Evolutionary conservation across 164 flowering plant species (phyloP), one percentile per base, ranked within the genome.

Genomic region (Tetrastigma voinierianum): DNA sequence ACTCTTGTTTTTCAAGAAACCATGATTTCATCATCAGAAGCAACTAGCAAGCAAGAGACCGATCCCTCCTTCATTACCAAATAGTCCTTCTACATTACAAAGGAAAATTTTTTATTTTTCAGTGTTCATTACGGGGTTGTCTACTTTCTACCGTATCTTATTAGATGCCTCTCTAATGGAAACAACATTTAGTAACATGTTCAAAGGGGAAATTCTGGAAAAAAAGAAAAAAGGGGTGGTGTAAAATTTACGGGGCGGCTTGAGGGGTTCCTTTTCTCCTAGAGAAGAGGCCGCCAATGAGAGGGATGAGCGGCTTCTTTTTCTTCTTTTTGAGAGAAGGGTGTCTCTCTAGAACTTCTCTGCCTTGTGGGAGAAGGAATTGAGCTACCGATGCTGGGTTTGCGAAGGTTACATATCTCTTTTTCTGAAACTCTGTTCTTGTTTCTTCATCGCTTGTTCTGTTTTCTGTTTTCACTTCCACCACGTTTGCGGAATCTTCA

Each of bases 321-420:
- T 87, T 84, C 72, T 78, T 82, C 77, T 71, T 76, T 68, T 51
- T 82, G 8, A 83, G 60, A 24, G 89, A 83, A 70, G 86, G 77
- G 40, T 81, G 83, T 58, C 88, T 81, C 64, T 83, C 78, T 4
- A 84, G 59, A 8, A 64, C 70, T 15, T 70, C 76, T 17, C 62
- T 69, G 1, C 65, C 74, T 20, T 55, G 68, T 19, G 78, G 77
- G 2, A 68, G 46, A 5, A 48, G 12, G 5, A 73, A 74, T 43
- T 63, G 76, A 43, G 76, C 54, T 8, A 69, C 15, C 9, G 82
- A 68, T 2, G 79, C 77, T 10, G 85, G 80, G 56, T 82, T 83
- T 5, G 80, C 79, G 23, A 82, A 83, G 3, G 81, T 82, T 11
- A 82, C 89, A 43, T 84, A 87, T 73, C 87, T 86, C 71, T 83